Base-by-base conservation (phyloP, 148 eudicot genomes). In the Cornus kousa region DNA sequence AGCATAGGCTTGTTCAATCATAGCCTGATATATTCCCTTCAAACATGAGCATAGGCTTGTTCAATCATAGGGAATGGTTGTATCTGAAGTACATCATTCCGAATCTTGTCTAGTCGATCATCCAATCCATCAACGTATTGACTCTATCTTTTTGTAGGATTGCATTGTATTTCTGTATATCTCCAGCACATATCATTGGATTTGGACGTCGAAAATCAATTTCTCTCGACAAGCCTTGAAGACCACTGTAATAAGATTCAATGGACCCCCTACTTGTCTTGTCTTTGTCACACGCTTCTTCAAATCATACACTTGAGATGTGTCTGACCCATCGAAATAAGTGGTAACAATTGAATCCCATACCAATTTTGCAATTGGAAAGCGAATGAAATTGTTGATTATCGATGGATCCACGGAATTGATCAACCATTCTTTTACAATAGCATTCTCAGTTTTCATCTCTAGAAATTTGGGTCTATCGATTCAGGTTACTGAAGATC, bases 221-320 rank as follows among this genome's bases (percentile, higher is more conserved):
- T 50, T 50, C 57, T 50, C 57, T 9, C 12, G 9, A 50, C 13
- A 50, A 50, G 57, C 57, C 57, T 50, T 50, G 57, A 50, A 50
- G 57, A 50, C 8, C 5, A 23, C 22, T 75, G 8, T 40, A 66
- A 9, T 20, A 50, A 3, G 66, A 32, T 75, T 75, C 59, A 1
- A 75, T 37, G 2, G 78, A 33, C 69, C 53, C 0, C 69, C 68
- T 5, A 50, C 78, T 75, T 75, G 78, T 20, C 22, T 75, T 2
- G 35, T 8, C 17, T 3, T 17, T 12, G 6, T 73, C 37, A 55
- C 76, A 2, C 76, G 17, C 6, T 17, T 19, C 17, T 12, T 9
- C 1, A 65, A 16, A 10, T 33, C 12, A 64, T 28, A 28, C 28
- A 28, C 28, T 28, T 28, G 28, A 28, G 28, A 28, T 28, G 28